Evolutionary conservation across 2,329 filamentous ascomycete genomes (phyloP).

Genomic region (Aspergillus phoenicis): DNA sequence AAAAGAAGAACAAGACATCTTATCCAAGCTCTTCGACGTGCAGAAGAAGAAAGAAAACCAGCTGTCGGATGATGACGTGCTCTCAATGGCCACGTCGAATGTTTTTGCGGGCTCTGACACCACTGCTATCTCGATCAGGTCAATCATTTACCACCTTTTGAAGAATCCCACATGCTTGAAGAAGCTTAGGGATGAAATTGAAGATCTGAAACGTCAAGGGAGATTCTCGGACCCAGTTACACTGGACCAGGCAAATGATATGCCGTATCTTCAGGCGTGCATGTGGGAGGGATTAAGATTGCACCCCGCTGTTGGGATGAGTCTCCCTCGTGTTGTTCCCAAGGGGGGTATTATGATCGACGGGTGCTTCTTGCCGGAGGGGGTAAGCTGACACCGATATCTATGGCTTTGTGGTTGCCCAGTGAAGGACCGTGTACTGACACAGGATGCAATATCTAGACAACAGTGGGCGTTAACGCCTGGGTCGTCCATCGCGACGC

Average conservation of each 20-base stretch:
- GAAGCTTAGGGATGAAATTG: constrained; percentile 5
- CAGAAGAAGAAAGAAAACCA: constrained; percentile 13
- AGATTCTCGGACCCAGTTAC: constrained; percentile 10
- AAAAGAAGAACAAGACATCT: background rate
- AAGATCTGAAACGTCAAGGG: constrained; percentile 6
- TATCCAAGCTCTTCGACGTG: constrained; percentile 1
- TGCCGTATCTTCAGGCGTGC: constrained; percentile 35
- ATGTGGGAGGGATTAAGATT: constrained; percentile 39
- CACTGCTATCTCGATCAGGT: constrained; percentile 34
- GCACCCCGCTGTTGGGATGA: constrained; percentile 32
- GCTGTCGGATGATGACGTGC: constrained; percentile 33
- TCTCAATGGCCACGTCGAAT: constrained; percentile 31
- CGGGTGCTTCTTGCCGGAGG: constrained; percentile 25
- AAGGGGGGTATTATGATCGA: constrained; percentile 30
- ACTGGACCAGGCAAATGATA: constrained; percentile 26
- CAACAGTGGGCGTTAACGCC: constrained; percentile 33
- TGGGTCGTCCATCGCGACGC: constrained; percentile 37
- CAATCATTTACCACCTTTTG: constrained; percentile 38
- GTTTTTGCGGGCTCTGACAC: constrained; percentile 41
- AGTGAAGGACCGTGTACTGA: no score
- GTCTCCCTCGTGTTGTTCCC: constrained; percentile 28
- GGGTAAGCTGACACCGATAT: constrained; percentile 16
- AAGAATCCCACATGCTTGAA: constrained; percentile 14
- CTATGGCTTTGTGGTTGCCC: no score
- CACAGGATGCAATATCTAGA: constrained; percentile 11